These are phyloP conservation scores for Solanum aculeatissimum DNA, from an alignment of 305 asterid genomes.

Conservation along the genomic window DNA sequence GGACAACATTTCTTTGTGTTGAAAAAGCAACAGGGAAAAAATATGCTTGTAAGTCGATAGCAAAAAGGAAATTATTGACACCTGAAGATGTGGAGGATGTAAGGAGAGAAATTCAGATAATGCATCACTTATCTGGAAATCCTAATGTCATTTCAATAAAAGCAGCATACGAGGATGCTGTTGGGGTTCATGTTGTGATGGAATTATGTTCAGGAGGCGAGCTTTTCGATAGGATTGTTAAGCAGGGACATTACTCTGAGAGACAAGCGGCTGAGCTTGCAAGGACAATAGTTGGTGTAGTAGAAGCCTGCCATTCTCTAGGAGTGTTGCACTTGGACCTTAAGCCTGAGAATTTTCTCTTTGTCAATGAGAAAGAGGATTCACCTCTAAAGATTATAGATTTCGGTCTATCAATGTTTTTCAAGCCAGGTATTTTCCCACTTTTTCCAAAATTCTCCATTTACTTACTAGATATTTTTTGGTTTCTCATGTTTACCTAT, in stretches of 20 bases:
- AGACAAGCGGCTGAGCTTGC: conserved; percentile 67
- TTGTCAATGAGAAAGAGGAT: conserved; percentile 61
- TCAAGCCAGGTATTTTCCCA: conserved; percentile 59
- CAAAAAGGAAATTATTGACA: conserved; percentile 44
- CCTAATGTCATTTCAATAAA: conserved; percentile 47
- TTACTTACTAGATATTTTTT: not conserved
- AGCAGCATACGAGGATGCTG: conserved; percentile 76
- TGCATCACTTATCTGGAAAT: conserved; percentile 63
- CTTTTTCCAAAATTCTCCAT: not conserved
- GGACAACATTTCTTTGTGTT: conserved; percentile 42
- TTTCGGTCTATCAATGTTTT: conserved; percentile 76
- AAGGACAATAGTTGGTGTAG: conserved; percentile 59
- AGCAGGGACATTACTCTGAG: conserved; percentile 68
- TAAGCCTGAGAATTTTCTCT: conserved; percentile 91
- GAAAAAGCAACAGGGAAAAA: conserved; percentile 40
- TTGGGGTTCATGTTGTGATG: conserved; percentile 80
- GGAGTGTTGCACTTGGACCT: conserved; percentile 90
- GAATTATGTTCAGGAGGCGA: conserved; percentile 82
- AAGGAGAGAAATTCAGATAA: conserved; percentile 62
- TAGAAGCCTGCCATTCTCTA: conserved; percentile 70
- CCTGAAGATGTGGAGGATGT: conserved; percentile 63
- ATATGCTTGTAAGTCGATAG: conserved; percentile 66
- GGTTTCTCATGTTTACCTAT: not conserved
- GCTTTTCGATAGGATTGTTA: conserved; percentile 71
- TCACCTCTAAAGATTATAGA: conserved; percentile 78